A percentile compares a stretch with the other conserved stretches of the same genome.
Conservation (phyloP, 257 asterid genomes). For the Solanum stenotomum region DNA sequence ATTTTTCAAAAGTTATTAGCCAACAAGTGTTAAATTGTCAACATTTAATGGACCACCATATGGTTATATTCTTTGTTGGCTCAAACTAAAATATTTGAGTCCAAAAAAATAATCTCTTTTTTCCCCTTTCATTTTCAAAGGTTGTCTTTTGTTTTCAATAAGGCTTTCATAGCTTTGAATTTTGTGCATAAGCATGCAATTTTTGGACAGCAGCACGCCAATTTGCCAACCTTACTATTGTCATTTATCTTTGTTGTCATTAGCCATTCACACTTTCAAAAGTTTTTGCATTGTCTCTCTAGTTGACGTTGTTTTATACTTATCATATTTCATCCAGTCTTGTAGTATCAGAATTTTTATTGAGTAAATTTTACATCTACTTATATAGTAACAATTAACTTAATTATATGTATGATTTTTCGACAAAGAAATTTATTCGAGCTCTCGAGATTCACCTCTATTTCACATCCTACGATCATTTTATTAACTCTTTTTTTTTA, state of each 20-base stretch:
- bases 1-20: neutral
- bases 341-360: accelerated
- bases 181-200: neutral
- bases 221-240: neutral
- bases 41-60: neutral
- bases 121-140: neutral
- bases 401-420: neutral
- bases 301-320: neutral
- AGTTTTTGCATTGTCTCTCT: neutral
- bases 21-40: neutral
- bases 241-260: neutral
- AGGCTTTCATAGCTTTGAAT: neutral
- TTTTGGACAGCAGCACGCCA: neutral
- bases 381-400: neutral
- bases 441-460: neutral
- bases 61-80: neutral
- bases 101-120: neutral
- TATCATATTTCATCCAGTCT: neutral
- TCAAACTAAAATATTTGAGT: neutral
- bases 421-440: accelerated
- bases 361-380: neutral
- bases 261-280: neutral
- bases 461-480: neutral
- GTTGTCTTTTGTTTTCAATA: neutral
- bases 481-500: neutral